Percentiles rank a stretch among this genome's conserved stretches.
phyloP scores from a whole-genome alignment of 2,329 filamentous ascomycete genomes.

The Clonostachys sp. region DNA sequence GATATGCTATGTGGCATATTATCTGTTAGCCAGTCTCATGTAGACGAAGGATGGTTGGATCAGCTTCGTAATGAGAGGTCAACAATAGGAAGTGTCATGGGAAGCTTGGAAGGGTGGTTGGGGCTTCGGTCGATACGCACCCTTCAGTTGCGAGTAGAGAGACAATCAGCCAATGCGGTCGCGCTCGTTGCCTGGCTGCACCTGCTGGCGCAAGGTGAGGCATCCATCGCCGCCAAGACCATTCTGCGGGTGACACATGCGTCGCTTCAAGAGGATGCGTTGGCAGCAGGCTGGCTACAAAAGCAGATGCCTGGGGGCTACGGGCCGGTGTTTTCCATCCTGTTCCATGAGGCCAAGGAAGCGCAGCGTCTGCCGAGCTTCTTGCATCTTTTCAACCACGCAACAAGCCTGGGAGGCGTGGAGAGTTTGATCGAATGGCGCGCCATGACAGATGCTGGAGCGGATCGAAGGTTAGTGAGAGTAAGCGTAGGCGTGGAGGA shows the following conservation, averaged over 20 bases:
- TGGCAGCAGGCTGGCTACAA: slow-evolving; percentile 65
- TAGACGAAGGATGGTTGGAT: slow-evolving; percentile 50
- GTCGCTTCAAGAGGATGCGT: slow-evolving; percentile 64
- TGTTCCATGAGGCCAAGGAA: slow-evolving; percentile 51
- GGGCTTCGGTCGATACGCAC: slow-evolving; percentile 83
- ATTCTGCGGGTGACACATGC: slow-evolving; percentile 69
- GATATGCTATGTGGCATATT: slow-evolving; percentile 89
- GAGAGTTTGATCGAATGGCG: slow-evolving; percentile 98
- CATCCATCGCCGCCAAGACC: slow-evolving; percentile 32
- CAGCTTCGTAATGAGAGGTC: slow-evolving; percentile 64
- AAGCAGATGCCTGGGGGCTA: slow-evolving; percentile 90
- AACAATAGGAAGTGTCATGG: slow-evolving; percentile 80
- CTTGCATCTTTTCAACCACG: slow-evolving; percentile 83
- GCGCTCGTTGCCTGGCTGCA: slow-evolving; percentile 68
- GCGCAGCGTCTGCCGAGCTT: slow-evolving; percentile 73
- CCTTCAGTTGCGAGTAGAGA: slow-evolving; percentile 73
- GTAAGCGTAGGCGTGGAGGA: slow-evolving; percentile 85
- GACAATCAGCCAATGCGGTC: slow-evolving; percentile 69
- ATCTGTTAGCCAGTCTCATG: slow-evolving; percentile 52
- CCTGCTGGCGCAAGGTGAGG: background rate
- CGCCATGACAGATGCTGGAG: slow-evolving; percentile 72
- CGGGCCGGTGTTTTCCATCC: slow-evolving; percentile 81
- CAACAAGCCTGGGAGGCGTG: slow-evolving; percentile 88
- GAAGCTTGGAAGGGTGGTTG: slow-evolving; percentile 87
- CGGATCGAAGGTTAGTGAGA: slow-evolving; percentile 70